phyloP scores from a whole-genome alignment of 1,284 basidiomycete genomes.

The Polyporus tsugae region DNA sequence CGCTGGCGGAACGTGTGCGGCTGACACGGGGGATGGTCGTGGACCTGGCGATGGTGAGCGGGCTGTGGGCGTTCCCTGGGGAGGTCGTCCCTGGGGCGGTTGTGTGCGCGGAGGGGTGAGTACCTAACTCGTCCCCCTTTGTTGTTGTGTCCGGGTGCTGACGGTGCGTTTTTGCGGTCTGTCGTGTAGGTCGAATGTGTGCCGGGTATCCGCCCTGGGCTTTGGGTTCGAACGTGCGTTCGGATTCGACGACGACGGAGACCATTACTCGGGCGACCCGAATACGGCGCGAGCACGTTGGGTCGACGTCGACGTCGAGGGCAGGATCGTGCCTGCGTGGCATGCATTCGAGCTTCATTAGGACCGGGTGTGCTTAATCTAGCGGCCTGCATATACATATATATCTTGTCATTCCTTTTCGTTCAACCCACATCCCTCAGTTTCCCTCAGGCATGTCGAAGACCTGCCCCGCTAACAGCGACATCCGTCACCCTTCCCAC shows the following conservation, averaged over 20 bases:
- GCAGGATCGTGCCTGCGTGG: slow-evolving; percentile 62
- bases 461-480: neutral
- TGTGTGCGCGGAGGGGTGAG: slow-evolving; percentile 67
- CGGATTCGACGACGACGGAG: slow-evolving; percentile 53
- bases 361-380: neutral
- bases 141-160: slow-evolving; percentile 6
- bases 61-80: slow-evolving; percentile 60
- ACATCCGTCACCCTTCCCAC: no score
- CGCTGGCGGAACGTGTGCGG: slow-evolving; percentile 49
- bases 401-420: neutral
- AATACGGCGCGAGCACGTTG: slow-evolving; percentile 58
- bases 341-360: slow-evolving; percentile 55
- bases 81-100: slow-evolving; percentile 58
- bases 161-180: neutral
- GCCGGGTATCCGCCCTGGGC: slow-evolving; percentile 64
- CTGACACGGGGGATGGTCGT: slow-evolving; percentile 70
- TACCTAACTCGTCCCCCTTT: slow-evolving; percentile 19
- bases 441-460: neutral
- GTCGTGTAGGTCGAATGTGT: slow-evolving; percentile 62
- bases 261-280: slow-evolving; percentile 48
- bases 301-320: slow-evolving; percentile 68
- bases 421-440: neutral
- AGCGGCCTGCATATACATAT: neutral
- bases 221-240: slow-evolving; percentile 73
- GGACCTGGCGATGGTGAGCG: slow-evolving; percentile 69